Base-by-base conservation (phyloP, 2,329 filamentous ascomycete genomes). In the Graphiopsis chlorocephala region DNA sequence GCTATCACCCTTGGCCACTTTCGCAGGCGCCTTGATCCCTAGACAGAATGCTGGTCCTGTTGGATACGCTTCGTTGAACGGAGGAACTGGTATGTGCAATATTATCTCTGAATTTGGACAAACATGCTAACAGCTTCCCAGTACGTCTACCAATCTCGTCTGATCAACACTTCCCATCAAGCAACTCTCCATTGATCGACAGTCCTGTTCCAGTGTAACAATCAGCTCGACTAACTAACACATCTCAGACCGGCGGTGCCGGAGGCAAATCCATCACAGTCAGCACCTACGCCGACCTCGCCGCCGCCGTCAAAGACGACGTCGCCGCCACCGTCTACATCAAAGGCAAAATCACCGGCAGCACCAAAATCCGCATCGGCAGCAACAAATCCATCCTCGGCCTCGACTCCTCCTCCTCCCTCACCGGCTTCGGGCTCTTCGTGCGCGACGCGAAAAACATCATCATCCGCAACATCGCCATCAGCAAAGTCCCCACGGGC, bases 381-480 rank as follows among this genome's bases (percentile, higher is more conserved):
- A 79, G 79, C 64, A 81, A 83, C 76, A 86, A 83, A 64, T 81
- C 80, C 23, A 76, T 86, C 67, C 76, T 85, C 63, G 84, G 84
- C 62, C 78, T 82, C 62, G 80, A 82, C 59, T 76, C 78, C 47
- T 76, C 61, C 56, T 65, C 70, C 72, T 77, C 76, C 57, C 75
- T 85, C 20, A 76, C 78, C 20, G 78, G 79, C 60, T 74, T 82
- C 63, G 81, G 81, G 5, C 75, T 86, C 50, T 80, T 78, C 63
- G 75, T 86, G 67, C 81, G 81, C 72, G 72, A 76, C 42, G 76
- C 74, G n/a, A 78, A 72, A 63, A 87, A 87, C 67, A 84, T 87
- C 58, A 86, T 87, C 64, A 72, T 87, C 57, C 83, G 82, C 52
- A 87, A 87, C 75, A 72, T 87, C 38, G 82, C 82, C 67, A 80